Evolutionary conservation across 805 yeast genomes (phyloP).

Genomic region (Candida insectalens): DNA sequence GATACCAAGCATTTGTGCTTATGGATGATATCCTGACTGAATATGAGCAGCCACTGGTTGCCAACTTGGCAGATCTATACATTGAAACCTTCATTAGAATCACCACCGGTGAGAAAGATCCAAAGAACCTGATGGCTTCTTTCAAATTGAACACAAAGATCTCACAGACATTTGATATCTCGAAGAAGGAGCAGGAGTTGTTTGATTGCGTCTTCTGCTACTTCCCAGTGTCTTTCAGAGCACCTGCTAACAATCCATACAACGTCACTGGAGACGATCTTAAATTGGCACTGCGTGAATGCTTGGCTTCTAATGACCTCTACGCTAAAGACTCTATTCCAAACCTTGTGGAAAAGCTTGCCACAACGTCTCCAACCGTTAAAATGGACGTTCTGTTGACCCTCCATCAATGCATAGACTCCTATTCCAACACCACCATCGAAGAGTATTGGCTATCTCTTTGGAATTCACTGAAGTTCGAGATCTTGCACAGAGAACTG

Average conservation of each 20-base stretch:
- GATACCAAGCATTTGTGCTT: slow-evolving; percentile 50
- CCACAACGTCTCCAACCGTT: slow-evolving; percentile 56
- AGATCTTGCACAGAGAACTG: slow-evolving; percentile 69
- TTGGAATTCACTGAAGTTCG: slow-evolving; percentile 86
- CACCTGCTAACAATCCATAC: slow-evolving; percentile 86
- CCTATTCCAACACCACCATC: slow-evolving; percentile 40
- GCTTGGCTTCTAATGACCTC: slow-evolving; percentile 49
- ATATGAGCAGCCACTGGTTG: slow-evolving; percentile 16
- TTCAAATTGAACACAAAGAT: slow-evolving; percentile 47
- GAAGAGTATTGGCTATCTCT: slow-evolving; percentile 58
- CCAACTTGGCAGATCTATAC: slow-evolving; percentile 28
- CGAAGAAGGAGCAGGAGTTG: slow-evolving; percentile 47
- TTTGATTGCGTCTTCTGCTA: slow-evolving; percentile 90
- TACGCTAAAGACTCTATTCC: slow-evolving; percentile 71
- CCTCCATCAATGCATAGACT: slow-evolving; percentile 42
- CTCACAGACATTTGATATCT: slow-evolving; percentile 30
- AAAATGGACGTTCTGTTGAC: slow-evolving; percentile 68
- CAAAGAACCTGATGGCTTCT: slow-evolving; percentile 69
- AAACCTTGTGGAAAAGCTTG: slow-evolving; percentile 67
- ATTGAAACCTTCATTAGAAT: slow-evolving; percentile 53
- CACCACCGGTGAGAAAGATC: slow-evolving; percentile 90
- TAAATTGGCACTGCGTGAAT: slow-evolving; percentile 48
- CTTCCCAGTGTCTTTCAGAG: slow-evolving; percentile 91
- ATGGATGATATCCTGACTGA: slow-evolving; percentile 27
- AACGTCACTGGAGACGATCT: slow-evolving; percentile 68